Evolutionary conservation across 2,329 filamentous ascomycete genomes (phyloP).

Genomic region (Stenocarpella maydis): DNA sequence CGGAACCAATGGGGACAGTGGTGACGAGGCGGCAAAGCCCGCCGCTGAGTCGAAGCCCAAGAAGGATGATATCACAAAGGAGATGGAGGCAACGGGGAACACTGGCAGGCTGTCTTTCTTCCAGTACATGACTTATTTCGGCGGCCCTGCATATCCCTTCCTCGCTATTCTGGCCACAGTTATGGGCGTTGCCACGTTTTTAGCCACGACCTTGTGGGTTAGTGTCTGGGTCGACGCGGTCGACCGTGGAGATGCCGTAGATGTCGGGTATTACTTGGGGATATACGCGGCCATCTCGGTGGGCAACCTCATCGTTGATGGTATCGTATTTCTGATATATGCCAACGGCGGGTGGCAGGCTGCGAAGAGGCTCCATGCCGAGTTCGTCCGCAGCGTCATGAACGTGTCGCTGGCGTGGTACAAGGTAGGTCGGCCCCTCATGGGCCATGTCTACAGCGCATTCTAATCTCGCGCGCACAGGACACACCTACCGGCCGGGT

Average conservation of each 20-base stretch:
- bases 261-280: slow-evolving; percentile 60
- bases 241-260: slow-evolving; percentile 50
- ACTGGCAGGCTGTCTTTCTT: slow-evolving; percentile 53
- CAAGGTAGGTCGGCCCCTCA: slow-evolving; percentile 43
- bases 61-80: slow-evolving; percentile 56
- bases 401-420: slow-evolving; percentile 65
- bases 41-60: slow-evolving; percentile 45
- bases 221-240: slow-evolving; percentile 64
- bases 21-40: slow-evolving; percentile 46
- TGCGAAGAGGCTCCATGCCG: slow-evolving; percentile 59
- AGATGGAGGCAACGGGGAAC: slow-evolving; percentile 56
- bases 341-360: slow-evolving; percentile 66
- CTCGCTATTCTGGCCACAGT: slow-evolving; percentile 50
- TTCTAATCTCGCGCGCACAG: neutral
- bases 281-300: slow-evolving; percentile 59
- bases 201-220: slow-evolving; percentile 57
- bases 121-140: slow-evolving; percentile 61
- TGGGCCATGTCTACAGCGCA: no score
- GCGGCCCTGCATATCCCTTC: slow-evolving; percentile 53
- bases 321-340: slow-evolving; percentile 55
- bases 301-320: slow-evolving; percentile 52
- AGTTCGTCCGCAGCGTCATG: slow-evolving; percentile 61
- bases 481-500: slow-evolving; percentile 46
- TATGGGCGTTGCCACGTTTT: slow-evolving; percentile 51
- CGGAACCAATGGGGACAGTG: slow-evolving; percentile 36